Conservation (phyloP, 139 green algal genomes). For the Trebouxia sp. region DNA sequence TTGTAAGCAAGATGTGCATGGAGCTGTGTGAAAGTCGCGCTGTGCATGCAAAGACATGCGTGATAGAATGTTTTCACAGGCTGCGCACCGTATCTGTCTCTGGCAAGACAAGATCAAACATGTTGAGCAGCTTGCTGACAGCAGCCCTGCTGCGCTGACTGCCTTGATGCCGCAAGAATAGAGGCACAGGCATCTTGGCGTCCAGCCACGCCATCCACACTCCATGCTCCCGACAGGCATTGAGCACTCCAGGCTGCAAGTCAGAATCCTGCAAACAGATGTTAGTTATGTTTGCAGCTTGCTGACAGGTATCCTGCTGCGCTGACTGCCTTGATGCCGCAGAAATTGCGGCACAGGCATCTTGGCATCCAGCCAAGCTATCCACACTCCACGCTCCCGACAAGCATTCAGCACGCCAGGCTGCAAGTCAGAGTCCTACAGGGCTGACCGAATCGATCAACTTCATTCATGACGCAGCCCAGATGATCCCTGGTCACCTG, state of each 20-base stretch:
- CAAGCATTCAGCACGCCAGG: neutral
- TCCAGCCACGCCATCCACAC: slow-evolving; percentile 15
- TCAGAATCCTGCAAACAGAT: slow-evolving; percentile 7
- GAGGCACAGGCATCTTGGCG: neutral
- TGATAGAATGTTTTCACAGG: no score
- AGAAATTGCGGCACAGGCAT: neutral
- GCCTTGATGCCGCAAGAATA: neutral
- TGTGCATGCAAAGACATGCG: neutral
- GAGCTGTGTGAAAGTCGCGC: no score
- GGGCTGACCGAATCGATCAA: no score
- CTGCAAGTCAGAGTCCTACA: neutral
- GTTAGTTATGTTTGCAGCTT: no score
- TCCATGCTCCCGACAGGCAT: neutral
- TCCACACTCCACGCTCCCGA: neutral
- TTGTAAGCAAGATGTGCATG: no score
- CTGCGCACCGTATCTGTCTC: neutral
- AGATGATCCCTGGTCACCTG: no score
- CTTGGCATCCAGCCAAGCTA: slow-evolving; percentile 16
- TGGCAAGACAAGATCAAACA: slow-evolving; percentile 20
- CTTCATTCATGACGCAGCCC: no score
- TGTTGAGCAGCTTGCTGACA: neutral
- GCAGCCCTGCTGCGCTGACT: neutral
- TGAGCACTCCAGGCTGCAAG: neutral
- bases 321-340: neutral
- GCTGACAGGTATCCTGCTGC: neutral